Base-by-base conservation (phyloP, 2,329 filamentous ascomycete species). In the Cordyceps tenuipes region DNA sequence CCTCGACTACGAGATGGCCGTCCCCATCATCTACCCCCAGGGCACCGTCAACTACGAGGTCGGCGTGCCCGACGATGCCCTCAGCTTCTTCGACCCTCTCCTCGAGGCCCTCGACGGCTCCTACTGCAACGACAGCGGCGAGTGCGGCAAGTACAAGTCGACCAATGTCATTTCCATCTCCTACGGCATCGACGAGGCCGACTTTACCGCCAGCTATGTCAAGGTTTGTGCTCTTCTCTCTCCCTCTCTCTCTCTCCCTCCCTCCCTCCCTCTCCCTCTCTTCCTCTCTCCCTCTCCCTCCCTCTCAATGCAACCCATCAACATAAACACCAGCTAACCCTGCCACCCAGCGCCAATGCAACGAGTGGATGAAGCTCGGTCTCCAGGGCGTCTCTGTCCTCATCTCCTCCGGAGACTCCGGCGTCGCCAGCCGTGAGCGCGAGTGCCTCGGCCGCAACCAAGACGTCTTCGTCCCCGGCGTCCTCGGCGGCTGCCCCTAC, bases 1-100 rank as follows among this genome's bases (percentile, higher is more conserved):
- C 46, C 73, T 82, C 17, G 80, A 82, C 64, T 79, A 82, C 60
- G 67, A 78, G 61, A 71, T 78, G 34, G 70, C 72, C n/a, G 77
- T 77, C 60, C 76, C 79, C 1, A 70, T 82, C 60, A 77, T 82
- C 65, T 81, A 76, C 67, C 80, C 80, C 1, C 79, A 82, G 64
- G 73, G 71, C 19, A 69, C 76, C 0, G 75, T 76, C 2, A 66
- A 78, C 2, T 79, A 72, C 65, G 48, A 43, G 47, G 68, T 66
- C 21, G 68, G 67, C 61, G 63, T 21, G 3, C 71, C 54, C 9
- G 54, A 44, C 19, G 44, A 49, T 2, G 51, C 39, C 36, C 36
- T 58, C n/a, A 75, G 46, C 69, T 77, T 66, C 29, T 61, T 61
- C 23, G 78, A 79, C 66, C 79, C 76, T 39, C 79, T 82, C 66